Base-by-base conservation (phyloP, 495 filamentous ascomycete genomes). In the Penicillium waksmanii region DNA sequence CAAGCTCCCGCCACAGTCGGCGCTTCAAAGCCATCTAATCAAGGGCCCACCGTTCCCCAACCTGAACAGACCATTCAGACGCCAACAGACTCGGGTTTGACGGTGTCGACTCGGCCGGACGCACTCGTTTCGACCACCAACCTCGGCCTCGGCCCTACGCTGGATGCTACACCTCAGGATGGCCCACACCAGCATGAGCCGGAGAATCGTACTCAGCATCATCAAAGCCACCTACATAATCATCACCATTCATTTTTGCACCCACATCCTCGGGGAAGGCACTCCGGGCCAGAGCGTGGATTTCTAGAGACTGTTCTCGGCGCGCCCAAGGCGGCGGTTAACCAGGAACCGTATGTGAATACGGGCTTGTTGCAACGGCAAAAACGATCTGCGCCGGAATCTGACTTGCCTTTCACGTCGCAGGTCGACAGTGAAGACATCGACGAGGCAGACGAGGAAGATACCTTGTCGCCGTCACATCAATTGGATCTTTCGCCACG, bases 281-380 rank as follows among this genome's bases (percentile, higher is more conserved):
- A 57, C 18, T 60, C 55, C 23, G 61, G 54, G 8, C 42, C 64
- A 56, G 74, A 76, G 56, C 67, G 69, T 42, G 71, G 72, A 15
- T 80, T 80, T 44, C 52, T 80, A 25, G 77, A 80, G 63, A 80
- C 77, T 7, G 77, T 80, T 25, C 60, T 80, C 31, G 77, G 76
- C 3, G 77, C 72, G 10, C 75, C 77, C 3, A 80, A 74, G 43
- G 70, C 77, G 13, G 73, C 71, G 15, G 69, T 75, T 25, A 72
- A 74, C 27, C 75, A 76, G 56, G 76, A 78, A 27, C 67, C 69
- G 11, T 73, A 73, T 62, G 67, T 71, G 25, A 72, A 66, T 52
- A 55, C 71, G 3, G 69, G 68, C 10, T 31, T 75, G 15, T 25
- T 76, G 58, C 74, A 76, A 48, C 70, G 74, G 17, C 67, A 64